phyloP scores from a whole-genome alignment of 257 asterid species.

The Phtheirospermum japonicum region DNA sequence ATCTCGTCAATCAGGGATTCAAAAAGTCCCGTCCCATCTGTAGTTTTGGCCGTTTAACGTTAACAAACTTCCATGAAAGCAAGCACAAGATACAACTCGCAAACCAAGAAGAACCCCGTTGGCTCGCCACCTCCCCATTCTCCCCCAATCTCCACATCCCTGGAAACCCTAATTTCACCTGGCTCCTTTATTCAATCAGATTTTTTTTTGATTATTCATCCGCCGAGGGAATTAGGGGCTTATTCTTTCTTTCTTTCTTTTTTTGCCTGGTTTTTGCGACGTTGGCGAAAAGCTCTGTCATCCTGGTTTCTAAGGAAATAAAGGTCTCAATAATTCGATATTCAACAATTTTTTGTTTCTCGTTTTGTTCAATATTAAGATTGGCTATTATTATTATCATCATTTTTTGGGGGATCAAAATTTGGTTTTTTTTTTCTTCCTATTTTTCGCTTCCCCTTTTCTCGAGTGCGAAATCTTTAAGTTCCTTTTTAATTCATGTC shows the following conservation, averaged over 20 bases:
- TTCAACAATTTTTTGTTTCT: background rate
- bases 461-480: background rate
- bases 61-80: slow-evolving; percentile 26
- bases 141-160: slow-evolving; percentile 25
- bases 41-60: slow-evolving; percentile 23
- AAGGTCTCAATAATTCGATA: background rate
- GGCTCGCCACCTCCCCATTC: slow-evolving; percentile 26
- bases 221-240: slow-evolving; percentile 27
- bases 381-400: background rate
- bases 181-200: slow-evolving; percentile 21
- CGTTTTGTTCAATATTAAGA: background rate
- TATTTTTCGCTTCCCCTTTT: background rate
- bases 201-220: slow-evolving; percentile 10
- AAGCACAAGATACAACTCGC: slow-evolving; percentile 31
- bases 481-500: background rate
- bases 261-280: background rate
- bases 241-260: background rate
- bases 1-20: slow-evolving; percentile 17
- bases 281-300: slow-evolving; percentile 15
- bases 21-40: slow-evolving; percentile 11
- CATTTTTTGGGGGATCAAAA: background rate
- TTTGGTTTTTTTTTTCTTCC: background rate
- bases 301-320: background rate
- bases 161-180: slow-evolving; percentile 29
- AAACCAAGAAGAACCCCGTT: slow-evolving; percentile 27